Evolutionary conservation across 1,139 yeast species (phyloP), one percentile per base, ranked within the genome.

Genomic region (Saccharomyces pastorianus): DNA sequence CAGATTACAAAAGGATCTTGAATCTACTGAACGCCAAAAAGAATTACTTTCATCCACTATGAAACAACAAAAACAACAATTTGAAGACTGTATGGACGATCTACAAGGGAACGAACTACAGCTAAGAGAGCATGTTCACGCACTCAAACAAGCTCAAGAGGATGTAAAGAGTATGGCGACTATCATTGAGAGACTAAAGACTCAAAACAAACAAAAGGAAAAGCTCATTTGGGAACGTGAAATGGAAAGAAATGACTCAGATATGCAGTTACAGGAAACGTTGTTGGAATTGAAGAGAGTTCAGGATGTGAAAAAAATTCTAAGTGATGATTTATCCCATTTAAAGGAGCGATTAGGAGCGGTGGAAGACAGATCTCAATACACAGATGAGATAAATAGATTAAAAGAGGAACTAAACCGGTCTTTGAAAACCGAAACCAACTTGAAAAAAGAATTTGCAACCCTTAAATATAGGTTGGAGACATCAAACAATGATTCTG

Each of bases 31-130:
- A 38, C 58, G 60, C 25, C 72, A 67, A 55, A 67, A 66, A 50
- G 64, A 62, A 17, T 49, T 65, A 51, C 53, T 66, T n/a, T 41
- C 59, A 4, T 53, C 58, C 1, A 64, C 81, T 44, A 72, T 85
- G 46, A 82, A 80, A 32, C 73, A 87, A 42, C 89, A 86, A 69
- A 85, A 83, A 64, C 72, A 75, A 46, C 78, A 96, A 56, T 83
- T 95, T 14, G 93, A 88, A 49, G 88, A 85, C 60, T 87, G 88
- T 64, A 82, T 79, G 62, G 76, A 77, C 57, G 87, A 88, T 62
- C 74, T 90, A 41, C 96, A 89, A 63, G 78, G 82, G 56, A 93
- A 95, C 0, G 96, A 91, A 64, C 77, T 84, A 51, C 65, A 88
- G 61, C 73, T 84, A 55, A 70, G 72, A 25, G 89, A 84, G 32